phyloP scores from a whole-genome alignment of 805 yeast genomes.

The Saccharomyces kudriavzevii region DNA sequence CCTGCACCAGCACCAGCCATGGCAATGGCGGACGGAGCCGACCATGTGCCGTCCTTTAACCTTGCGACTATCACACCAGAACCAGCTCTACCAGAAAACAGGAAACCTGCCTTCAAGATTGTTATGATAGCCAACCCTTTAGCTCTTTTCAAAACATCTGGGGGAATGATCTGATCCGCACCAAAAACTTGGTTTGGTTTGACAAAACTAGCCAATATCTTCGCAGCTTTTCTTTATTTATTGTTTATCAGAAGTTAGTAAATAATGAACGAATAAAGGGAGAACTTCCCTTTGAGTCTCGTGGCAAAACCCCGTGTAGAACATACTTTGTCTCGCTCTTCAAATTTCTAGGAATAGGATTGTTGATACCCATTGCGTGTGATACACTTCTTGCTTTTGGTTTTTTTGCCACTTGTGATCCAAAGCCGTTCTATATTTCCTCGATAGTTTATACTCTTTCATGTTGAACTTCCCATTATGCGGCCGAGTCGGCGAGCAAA shows the following conservation, averaged over 20 bases:
- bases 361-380: constrained; percentile 64
- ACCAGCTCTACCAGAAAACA: constrained; percentile 95
- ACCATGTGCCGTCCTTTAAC: constrained; percentile 92
- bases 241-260: constrained; percentile 4
- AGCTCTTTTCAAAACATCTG: constrained; percentile 76
- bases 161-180: constrained; percentile 84
- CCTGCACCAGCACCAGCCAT: constrained; percentile 99
- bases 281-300: neutral
- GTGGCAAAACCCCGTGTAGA: neutral
- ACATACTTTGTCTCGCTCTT: constrained; percentile 79
- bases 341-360: constrained; percentile 89
- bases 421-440: neutral
- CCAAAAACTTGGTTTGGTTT: constrained; percentile 93
- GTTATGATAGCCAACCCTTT: constrained; percentile 88
- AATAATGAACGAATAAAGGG: neutral
- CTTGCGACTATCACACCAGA: constrained; percentile 93
- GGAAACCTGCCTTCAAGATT: constrained; percentile 92
- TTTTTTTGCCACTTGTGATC: neutral
- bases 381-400: neutral
- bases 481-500: neutral
- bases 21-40: constrained; percentile 91
- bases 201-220: constrained; percentile 77
- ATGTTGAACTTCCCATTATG: neutral
- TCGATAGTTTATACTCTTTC: neutral
- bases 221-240: constrained; percentile 76